These are phyloP conservation scores for Stemphylium lycopersici DNA, from an alignment of 2,329 filamentous ascomycete species.

Conservation along the genomic window DNA sequence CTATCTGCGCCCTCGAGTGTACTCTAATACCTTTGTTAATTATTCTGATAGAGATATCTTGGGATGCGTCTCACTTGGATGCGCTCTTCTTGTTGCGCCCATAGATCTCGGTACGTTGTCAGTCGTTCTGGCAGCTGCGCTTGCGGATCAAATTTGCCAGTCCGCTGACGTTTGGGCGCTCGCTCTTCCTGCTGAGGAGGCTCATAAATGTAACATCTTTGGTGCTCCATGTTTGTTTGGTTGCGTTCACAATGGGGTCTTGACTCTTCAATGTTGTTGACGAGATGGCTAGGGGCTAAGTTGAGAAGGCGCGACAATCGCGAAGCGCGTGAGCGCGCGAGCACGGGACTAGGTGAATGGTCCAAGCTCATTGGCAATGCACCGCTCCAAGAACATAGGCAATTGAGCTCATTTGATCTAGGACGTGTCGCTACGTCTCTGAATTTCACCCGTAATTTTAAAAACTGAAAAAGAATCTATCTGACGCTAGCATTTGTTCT, in stretches of 20 bases:
- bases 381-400: too few species aligned
- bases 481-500: too few species aligned
- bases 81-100: slow-evolving; percentile 67
- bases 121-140: slow-evolving; percentile 56
- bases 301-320: slow-evolving; percentile 20
- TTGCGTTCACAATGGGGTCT: background rate
- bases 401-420: too few species aligned
- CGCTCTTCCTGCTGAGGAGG: slow-evolving; percentile 43
- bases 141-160: slow-evolving; percentile 35
- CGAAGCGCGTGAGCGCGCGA: slow-evolving; percentile 27
- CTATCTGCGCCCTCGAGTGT: slow-evolving; percentile 50
- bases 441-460: too few species aligned
- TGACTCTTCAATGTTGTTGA: slow-evolving; percentile 6
- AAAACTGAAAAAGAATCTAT: too few species aligned
- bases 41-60: background rate
- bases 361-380: slow-evolving; percentile 4
- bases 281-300: slow-evolving; percentile 15
- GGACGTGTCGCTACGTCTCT: too few species aligned
- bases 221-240: slow-evolving; percentile 52
- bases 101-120: slow-evolving; percentile 66
- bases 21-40: slow-evolving; percentile 32
- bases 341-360: slow-evolving; percentile 35
- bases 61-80: slow-evolving; percentile 59
- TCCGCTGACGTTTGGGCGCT: slow-evolving; percentile 51
- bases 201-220: slow-evolving; percentile 56